phyloP scores from a whole-genome alignment of 306 rosid species.

The Sicyos edulis region DNA sequence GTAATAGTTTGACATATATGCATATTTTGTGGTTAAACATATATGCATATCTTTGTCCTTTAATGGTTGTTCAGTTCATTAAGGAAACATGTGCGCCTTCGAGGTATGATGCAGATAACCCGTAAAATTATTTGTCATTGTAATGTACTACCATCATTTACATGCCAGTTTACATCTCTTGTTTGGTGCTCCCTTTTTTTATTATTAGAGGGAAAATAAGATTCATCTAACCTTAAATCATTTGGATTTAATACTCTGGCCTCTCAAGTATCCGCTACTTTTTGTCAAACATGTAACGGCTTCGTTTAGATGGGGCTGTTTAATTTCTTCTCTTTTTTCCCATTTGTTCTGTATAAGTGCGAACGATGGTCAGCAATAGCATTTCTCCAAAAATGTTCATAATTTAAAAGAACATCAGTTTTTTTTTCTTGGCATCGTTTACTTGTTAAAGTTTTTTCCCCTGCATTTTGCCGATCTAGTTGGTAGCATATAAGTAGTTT shows the following conservation, averaged over 20 bases:
- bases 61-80: neutral
- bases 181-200: neutral
- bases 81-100: neutral
- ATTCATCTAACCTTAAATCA: neutral
- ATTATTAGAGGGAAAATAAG: neutral
- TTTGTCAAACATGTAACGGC: neutral
- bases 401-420: neutral
- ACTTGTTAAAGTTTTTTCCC: neutral
- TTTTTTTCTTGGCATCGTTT: neutral
- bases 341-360: neutral
- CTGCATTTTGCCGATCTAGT: neutral
- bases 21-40: conserved; percentile 1
- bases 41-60: neutral
- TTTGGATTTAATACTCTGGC: neutral
- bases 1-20: neutral
- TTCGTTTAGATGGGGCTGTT: neutral
- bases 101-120: neutral
- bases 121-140: conserved; percentile 2
- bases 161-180: neutral
- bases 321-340: neutral
- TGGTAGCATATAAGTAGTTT: neutral
- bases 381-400: neutral
- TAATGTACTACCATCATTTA: neutral
- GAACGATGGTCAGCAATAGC: neutral
- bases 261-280: neutral